Percentiles rank a stretch among this genome's conserved stretches.
phyloP scores from a whole-genome alignment of 2,329 filamentous ascomycete species.

The Alternaria alternata region DNA sequence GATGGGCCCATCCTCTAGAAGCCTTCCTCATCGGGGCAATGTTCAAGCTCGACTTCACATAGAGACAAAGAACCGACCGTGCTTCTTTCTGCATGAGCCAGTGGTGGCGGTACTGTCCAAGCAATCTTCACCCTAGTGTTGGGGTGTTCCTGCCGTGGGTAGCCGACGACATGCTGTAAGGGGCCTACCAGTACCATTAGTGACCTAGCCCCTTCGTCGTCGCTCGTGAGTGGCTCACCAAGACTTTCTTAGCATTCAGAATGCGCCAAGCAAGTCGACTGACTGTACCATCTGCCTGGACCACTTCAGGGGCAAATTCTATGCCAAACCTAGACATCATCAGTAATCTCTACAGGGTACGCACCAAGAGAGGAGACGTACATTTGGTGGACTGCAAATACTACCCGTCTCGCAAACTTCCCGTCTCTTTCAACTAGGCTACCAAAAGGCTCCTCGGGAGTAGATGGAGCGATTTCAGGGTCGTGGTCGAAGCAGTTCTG shows the following conservation, averaged over 20 bases:
- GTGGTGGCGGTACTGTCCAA: background rate
- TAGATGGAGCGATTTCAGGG: constrained; percentile 85
- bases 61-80: background rate
- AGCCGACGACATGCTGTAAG: constrained; percentile 60
- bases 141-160: constrained; percentile 54
- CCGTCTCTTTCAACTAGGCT: constrained; percentile 83
- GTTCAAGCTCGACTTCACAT: background rate
- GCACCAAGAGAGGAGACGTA: constrained; percentile 53
- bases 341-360: background rate
- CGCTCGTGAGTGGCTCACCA: constrained; percentile 66
- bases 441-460: constrained; percentile 82
- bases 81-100: background rate
- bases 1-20: background rate
- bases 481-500: constrained; percentile 93
- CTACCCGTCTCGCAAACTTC: constrained; percentile 88
- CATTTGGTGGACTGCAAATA: constrained; percentile 95
- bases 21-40: background rate
- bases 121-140: constrained; percentile 20
- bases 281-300: constrained; percentile 89
- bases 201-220: background rate
- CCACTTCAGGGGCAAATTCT: constrained; percentile 91
- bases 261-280: constrained; percentile 92
- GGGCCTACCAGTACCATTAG: constrained; percentile 45
- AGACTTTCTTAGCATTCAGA: constrained; percentile 92
- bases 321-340: constrained; percentile 73